These are phyloP conservation scores for Monosporascus ibericus DNA, from an alignment of 2,329 filamentous ascomycete genomes.

Conservation along the genomic window DNA sequence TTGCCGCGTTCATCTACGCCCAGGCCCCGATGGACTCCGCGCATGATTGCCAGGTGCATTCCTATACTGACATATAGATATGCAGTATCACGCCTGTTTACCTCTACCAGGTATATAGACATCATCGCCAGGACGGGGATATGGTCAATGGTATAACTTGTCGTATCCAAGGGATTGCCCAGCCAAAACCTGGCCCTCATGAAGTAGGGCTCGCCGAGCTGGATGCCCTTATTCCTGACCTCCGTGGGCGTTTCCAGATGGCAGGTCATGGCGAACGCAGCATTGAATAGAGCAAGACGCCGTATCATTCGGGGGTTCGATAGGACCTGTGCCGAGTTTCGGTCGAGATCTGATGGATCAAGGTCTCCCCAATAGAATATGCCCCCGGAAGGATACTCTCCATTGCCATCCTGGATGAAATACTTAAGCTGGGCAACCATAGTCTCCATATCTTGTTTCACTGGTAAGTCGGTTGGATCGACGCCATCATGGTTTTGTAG, in stretches of 20 bases:
- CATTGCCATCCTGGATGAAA: conserved; percentile 40
- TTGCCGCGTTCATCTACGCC: conserved; percentile 36
- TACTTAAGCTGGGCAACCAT: conserved; percentile 36
- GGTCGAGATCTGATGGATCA: conserved; percentile 15
- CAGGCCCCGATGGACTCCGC: conserved; percentile 40
- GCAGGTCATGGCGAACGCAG: conserved; percentile 36
- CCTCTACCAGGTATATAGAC: conserved; percentile 43
- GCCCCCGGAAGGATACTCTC: conserved; percentile 36
- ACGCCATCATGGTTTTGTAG: conserved; percentile 28
- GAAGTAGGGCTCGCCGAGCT: conserved; percentile 38
- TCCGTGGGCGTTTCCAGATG: conserved; percentile 25
- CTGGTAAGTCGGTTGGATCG: conserved; percentile 34
- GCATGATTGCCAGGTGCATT: conserved; percentile 41
- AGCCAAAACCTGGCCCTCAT: conserved; percentile 36
- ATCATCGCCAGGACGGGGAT: conserved; percentile 40
- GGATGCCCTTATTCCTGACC: conserved; percentile 21
- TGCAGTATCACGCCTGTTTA: conserved; percentile 41
- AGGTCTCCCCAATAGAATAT: conserved; percentile 44
- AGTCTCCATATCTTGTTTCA: conserved; percentile 27
- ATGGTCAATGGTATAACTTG: conserved; percentile 34
- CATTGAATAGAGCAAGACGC: conserved; percentile 39
- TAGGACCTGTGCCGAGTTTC: conserved; percentile 6
- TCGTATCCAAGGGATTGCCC: conserved; percentile 41
- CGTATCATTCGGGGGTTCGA: conserved; percentile 19
- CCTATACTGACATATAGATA: conserved; percentile 41